phyloP scores from a whole-genome alignment of 352 stramenopile genomes.

The Phytophthora tentaculata region DNA sequence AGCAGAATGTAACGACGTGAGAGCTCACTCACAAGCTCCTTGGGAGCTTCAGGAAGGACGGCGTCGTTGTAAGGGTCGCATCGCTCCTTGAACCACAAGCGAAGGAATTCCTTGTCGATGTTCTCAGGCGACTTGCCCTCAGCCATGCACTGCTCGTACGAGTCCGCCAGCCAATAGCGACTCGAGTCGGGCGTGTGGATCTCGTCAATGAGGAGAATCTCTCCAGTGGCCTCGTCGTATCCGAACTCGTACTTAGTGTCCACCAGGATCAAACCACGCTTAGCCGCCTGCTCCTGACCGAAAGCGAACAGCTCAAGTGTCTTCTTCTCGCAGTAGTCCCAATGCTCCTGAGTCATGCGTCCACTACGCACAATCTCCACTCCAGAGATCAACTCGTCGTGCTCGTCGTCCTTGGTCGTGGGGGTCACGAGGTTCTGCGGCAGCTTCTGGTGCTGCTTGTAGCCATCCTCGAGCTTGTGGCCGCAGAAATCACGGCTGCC shows the following conservation, averaged over 20 bases:
- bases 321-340: constrained; percentile 94
- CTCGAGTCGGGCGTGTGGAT: constrained; percentile 99
- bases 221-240: constrained; percentile 71
- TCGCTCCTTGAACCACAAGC: constrained; percentile 97
- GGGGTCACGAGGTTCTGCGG: constrained; percentile 95
- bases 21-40: constrained; percentile 96
- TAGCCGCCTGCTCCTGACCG: constrained; percentile 91
- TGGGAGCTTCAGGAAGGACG: constrained; percentile 95
- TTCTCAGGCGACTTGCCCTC: constrained; percentile 95
- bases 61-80: constrained; percentile 99
- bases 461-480: constrained; percentile 93
- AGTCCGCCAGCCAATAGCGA: constrained; percentile 92
- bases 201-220: constrained; percentile 98
- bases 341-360: constrained; percentile 97
- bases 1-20: constrained; percentile 97
- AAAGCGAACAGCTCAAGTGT: constrained; percentile 93
- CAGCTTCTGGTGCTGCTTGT: constrained; percentile 98
- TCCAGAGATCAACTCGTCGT: constrained; percentile 98
- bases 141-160: constrained; percentile 91
- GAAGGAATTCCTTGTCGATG: constrained; percentile 99
- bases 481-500: constrained; percentile 97
- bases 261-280: constrained; percentile 97
- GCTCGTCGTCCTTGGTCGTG: constrained; percentile 98
- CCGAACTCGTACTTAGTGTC: constrained; percentile 98
- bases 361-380: constrained; percentile 93